Percentiles rank a stretch among this genome's conserved stretches.
These are phyloP conservation scores for Taphrina pruni DNA, from an alignment of 1,139 yeast genomes.

Conservation along the genomic window DNA sequence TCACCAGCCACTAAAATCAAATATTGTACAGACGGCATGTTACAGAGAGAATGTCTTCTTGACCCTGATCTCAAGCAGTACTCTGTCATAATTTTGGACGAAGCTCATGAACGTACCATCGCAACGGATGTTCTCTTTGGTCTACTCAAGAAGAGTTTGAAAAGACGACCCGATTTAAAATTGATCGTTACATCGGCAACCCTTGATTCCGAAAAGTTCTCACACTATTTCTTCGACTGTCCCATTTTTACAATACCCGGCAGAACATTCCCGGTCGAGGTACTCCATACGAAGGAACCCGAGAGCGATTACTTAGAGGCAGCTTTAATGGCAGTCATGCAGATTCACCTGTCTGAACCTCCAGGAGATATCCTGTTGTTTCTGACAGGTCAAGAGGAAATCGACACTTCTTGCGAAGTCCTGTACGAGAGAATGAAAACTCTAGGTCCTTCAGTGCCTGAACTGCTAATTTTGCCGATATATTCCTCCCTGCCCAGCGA, in stretches of 20 bases:
- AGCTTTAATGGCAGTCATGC: slow-evolving; percentile 79
- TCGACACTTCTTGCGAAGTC: slow-evolving; percentile 85
- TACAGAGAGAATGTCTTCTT: slow-evolving; percentile 73
- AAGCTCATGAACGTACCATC: slow-evolving; percentile 91
- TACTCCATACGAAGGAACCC: slow-evolving; percentile 66
- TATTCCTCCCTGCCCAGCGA: slow-evolving; percentile 91
- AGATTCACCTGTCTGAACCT: slow-evolving; percentile 69
- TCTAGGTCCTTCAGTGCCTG: slow-evolving; percentile 67
- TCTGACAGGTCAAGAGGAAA: slow-evolving; percentile 98
- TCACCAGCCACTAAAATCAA: slow-evolving; percentile 68
- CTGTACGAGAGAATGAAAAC: slow-evolving; percentile 69
- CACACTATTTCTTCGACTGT: slow-evolving; percentile 80
- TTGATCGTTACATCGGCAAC: slow-evolving; percentile 92
- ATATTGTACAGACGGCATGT: slow-evolving; percentile 81
- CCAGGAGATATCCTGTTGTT: slow-evolving; percentile 89
- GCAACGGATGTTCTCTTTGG: slow-evolving; percentile 88
- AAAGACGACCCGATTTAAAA: slow-evolving; percentile 72
- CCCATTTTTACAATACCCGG: slow-evolving; percentile 91
- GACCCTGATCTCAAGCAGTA: slow-evolving; percentile 74
- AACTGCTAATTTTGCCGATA: slow-evolving; percentile 80
- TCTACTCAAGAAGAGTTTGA: slow-evolving; percentile 66
- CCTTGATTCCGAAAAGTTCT: slow-evolving; percentile 82
- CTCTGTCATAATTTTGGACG: slow-evolving; percentile 89
- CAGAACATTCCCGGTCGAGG: slow-evolving; percentile 86
- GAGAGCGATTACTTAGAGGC: slow-evolving; percentile 83